Conservation (phyloP, 2,329 filamentous ascomycete species). For the Penicillium verrucosum region DNA sequence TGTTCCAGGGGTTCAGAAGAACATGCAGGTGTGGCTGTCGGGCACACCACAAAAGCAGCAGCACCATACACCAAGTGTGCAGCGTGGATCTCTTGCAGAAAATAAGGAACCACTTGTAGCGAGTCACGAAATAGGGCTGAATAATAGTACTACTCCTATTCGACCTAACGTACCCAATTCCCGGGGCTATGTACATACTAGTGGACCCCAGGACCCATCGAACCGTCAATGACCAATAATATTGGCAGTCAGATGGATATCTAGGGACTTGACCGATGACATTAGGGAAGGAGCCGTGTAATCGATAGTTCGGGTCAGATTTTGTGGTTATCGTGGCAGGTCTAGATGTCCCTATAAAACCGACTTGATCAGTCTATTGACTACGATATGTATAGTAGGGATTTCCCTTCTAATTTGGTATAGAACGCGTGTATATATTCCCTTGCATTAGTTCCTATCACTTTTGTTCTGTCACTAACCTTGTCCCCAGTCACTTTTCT, state of each 20-base stretch:
- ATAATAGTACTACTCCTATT: neutral
- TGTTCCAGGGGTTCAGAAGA: constrained; percentile 17
- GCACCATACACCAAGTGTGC: neutral
- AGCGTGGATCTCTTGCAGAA: neutral
- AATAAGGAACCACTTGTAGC: neutral
- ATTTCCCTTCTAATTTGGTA: neutral
- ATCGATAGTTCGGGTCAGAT: constrained; percentile 12
- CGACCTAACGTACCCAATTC: no score
- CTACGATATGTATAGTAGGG: neutral
- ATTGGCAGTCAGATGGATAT: neutral
- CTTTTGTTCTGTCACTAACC: neutral
- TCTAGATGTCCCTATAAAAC: constrained; percentile 15
- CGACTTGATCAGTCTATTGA: neutral
- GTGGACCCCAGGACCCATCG: neutral
- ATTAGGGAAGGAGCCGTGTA: constrained; percentile 13
- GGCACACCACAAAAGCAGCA: constrained; percentile 13
- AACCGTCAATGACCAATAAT: neutral
- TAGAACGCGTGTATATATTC: neutral
- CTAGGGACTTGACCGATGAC: constrained; percentile 1
- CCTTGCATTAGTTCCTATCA: neutral
- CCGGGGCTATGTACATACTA: neutral
- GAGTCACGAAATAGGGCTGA: neutral
- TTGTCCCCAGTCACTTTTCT: neutral
- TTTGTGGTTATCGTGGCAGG: constrained; percentile 19
- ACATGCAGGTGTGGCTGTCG: constrained; percentile 17